phyloP scores from a whole-genome alignment of 2,329 filamentous ascomycete species.

The Xylaria sp. region DNA sequence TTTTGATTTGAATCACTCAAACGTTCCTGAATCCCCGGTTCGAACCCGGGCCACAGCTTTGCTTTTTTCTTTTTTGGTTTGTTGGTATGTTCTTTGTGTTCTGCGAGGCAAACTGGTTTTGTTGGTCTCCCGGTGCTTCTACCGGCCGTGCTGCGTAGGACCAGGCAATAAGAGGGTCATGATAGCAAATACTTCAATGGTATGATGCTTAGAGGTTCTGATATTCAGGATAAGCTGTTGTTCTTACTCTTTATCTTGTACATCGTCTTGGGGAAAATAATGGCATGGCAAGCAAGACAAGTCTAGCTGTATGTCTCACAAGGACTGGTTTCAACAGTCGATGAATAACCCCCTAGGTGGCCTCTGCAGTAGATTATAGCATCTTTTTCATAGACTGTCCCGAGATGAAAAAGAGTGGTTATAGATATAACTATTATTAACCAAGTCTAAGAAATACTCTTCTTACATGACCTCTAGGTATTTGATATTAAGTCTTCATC shows the following conservation, averaged over 20 bases:
- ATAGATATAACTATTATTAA: background rate
- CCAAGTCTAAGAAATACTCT: background rate
- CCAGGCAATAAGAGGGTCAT: background rate
- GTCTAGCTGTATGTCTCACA: background rate
- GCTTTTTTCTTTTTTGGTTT: background rate
- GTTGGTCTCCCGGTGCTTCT: background rate
- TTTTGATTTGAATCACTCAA: conserved; percentile 37
- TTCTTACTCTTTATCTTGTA: background rate
- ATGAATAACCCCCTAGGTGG: background rate
- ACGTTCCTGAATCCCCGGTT: conserved; percentile 46
- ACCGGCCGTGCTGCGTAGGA: background rate
- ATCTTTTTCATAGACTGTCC: background rate
- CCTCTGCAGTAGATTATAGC: background rate
- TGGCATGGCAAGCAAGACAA: background rate
- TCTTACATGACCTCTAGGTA: background rate
- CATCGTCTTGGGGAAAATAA: background rate
- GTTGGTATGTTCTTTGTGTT: background rate
- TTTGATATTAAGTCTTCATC: background rate
- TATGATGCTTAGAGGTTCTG: background rate
- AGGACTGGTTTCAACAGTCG: background rate
- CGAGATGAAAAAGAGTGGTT: too few relatives aligned
- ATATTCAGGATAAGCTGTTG: background rate
- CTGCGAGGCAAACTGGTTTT: background rate
- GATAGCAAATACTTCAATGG: background rate
- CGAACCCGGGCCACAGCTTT: conserved; percentile 44